Evolutionary conservation across 345 rosid genomes (phyloP), one percentile per base, ranked within the genome.

Genomic region (Citrus australasica): DNA sequence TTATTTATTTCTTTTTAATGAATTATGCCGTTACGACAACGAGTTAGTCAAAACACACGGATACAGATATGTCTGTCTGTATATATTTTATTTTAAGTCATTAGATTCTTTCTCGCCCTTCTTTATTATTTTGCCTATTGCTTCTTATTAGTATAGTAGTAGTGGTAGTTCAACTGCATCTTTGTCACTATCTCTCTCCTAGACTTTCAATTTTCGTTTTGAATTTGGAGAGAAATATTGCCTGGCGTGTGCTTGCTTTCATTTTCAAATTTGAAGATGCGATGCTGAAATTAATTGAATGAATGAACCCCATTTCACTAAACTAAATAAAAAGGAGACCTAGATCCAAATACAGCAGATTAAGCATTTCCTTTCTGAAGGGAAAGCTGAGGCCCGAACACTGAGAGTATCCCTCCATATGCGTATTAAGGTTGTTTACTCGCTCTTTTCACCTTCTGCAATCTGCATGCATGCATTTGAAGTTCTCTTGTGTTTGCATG

Each of bases 91-190:
- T 21, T 56, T n/a, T 56, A 7, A 19, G n/a, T 19, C 9, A 6
- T 19, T 2, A 6, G n/a, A 8, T 7, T 69, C 78, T 68, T 75
- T 6, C 77, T 38, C 42, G 55, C 24, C 14, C 3, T 27, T 61
- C 33, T 35, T 60, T 21, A 33, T 74, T 65, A 51, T 16, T 27
- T 27, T 79, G 67, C 37, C 62, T 76, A 53, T 67, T 73, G 32
- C 74, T 70, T 77, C 46, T 65, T 28, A 73, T 76, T 21, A 53
- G 62, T 38, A 25, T 9, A 75, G 6, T 5, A 3, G 5, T 4
- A 62, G 63, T n/a, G n/a, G n/a, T 71, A 16, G 82, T 79, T 85
- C 84, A 75, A 78, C 85, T 69, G 85, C 81, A 73, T 82, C 85
- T 84, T 76, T 84, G 89, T 85, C 86, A 48, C 81, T 58, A 79